Evolutionary conservation across 1,284 basidiomycete species (phyloP).

Genomic region (Papiliotrema flavescens): DNA sequence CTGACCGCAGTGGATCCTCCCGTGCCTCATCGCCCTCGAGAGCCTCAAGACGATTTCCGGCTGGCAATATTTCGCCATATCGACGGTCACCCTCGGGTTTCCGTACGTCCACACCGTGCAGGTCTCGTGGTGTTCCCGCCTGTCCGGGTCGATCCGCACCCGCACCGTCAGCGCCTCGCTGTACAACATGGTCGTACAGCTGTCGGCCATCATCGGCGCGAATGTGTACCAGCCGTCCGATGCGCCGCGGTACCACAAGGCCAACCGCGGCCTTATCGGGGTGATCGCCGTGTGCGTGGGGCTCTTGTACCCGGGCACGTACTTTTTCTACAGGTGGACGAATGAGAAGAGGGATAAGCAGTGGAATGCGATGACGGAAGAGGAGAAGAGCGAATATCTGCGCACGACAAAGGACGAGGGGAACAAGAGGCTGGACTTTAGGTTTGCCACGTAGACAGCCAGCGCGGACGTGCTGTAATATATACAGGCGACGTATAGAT

Average conservation of each 20-base stretch:
- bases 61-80: constrained; percentile 16
- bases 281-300: constrained; percentile 12
- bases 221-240: constrained; percentile 24
- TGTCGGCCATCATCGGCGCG: constrained; percentile 17
- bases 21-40: constrained; percentile 9
- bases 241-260: constrained; percentile 5
- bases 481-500: too few relatives aligned
- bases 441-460: neutral
- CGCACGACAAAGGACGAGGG: constrained; percentile 26
- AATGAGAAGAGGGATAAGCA: constrained; percentile 15
- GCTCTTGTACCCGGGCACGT: constrained; percentile 16
- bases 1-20: constrained; percentile 17
- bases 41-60: neutral
- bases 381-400: constrained; percentile 23
- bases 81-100: constrained; percentile 16
- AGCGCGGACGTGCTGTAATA: too few relatives aligned
- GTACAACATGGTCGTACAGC: constrained; percentile 29
- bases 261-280: constrained; percentile 14
- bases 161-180: constrained; percentile 19
- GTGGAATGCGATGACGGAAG: constrained; percentile 19
- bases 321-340: constrained; percentile 17
- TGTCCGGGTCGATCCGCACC: constrained; percentile 21
- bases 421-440: constrained; percentile 21
- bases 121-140: constrained; percentile 4
- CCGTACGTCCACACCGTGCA: constrained; percentile 16